Evolutionary conservation across 352 stramenopile species (phyloP).

Genomic region (Phytophthora colocasiae): DNA sequence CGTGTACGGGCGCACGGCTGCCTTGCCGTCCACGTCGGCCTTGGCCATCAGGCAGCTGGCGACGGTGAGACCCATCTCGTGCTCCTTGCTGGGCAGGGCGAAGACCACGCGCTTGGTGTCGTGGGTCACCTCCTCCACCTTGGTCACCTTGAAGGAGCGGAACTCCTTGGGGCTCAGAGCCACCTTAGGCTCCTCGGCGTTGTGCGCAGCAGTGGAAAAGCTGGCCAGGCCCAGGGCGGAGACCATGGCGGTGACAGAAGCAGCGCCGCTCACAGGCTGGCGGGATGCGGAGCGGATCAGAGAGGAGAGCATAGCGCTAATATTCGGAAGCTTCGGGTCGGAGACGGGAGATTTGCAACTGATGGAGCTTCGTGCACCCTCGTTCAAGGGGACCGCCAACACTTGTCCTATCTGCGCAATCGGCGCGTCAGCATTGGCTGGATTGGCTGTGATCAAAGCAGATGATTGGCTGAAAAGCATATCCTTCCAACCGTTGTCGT

Average conservation of each 20-base stretch:
- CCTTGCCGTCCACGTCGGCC: slow-evolving; percentile 64
- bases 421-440: slow-evolving; percentile 24
- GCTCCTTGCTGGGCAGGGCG: slow-evolving; percentile 56
- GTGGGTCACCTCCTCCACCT: slow-evolving; percentile 67
- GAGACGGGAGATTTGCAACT: slow-evolving; percentile 23
- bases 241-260: slow-evolving; percentile 39
- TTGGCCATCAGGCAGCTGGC: slow-evolving; percentile 73
- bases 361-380: slow-evolving; percentile 27
- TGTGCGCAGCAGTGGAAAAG: slow-evolving; percentile 34
- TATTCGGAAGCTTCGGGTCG: slow-evolving; percentile 9
- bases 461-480: slow-evolving; percentile 16
- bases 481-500: not conserved
- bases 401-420: slow-evolving; percentile 16
- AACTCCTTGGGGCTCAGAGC: slow-evolving; percentile 68
- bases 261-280: slow-evolving; percentile 23
- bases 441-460: not conserved
- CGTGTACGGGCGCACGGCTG: slow-evolving; percentile 85
- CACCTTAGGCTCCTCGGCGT: slow-evolving; percentile 49
- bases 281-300: slow-evolving; percentile 30
- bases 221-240: slow-evolving; percentile 42
- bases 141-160: slow-evolving; percentile 67
- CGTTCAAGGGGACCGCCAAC: slow-evolving; percentile 19
- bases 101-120: slow-evolving; percentile 72
- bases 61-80: slow-evolving; percentile 72
- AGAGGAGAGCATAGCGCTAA: slow-evolving; percentile 37